These are phyloP conservation scores for Taphrina communis DNA, from an alignment of 1,139 yeast species.

Conservation along the genomic window DNA sequence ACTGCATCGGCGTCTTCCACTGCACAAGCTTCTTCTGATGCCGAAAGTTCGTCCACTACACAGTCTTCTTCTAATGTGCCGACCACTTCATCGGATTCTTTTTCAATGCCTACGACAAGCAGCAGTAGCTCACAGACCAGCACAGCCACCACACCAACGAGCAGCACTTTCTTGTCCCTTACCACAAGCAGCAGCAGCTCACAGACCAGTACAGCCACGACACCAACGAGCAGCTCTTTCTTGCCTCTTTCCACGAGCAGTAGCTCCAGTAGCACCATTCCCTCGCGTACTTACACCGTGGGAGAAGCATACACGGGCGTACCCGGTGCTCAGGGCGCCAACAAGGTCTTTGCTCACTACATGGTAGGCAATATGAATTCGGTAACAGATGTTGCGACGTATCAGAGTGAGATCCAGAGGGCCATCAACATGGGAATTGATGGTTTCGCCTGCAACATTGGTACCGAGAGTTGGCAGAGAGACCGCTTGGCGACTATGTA, in stretches of 20 bases:
- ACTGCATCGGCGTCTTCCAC: background rate
- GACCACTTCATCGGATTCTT: background rate
- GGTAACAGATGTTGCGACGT: constrained; percentile 1
- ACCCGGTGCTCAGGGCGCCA: constrained; percentile 21
- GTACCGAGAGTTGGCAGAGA: constrained; percentile 40
- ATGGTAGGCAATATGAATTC: constrained; percentile 41
- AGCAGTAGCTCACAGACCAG: background rate
- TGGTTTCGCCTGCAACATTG: constrained; percentile 44
- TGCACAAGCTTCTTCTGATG: background rate
- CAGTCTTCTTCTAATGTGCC: background rate
- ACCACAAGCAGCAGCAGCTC: background rate
- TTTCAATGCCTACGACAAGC: background rate
- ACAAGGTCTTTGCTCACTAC: constrained; percentile 44
- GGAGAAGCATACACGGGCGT: constrained; percentile 23
- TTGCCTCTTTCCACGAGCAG: background rate
- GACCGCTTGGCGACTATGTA: constrained; percentile 35
- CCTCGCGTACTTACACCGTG: background rate
- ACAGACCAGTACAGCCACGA: background rate
- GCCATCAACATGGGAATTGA: constrained; percentile 42
- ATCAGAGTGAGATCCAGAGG: constrained; percentile 29
- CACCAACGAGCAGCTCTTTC: background rate
- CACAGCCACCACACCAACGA: background rate
- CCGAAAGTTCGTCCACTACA: no score
- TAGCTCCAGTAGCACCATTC: background rate
- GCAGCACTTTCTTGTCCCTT: background rate